Evolutionary conservation across 768 basidiomycete species (phyloP), one percentile per base, ranked within the genome.

Genomic region (Leucocoprinus sp.): DNA sequence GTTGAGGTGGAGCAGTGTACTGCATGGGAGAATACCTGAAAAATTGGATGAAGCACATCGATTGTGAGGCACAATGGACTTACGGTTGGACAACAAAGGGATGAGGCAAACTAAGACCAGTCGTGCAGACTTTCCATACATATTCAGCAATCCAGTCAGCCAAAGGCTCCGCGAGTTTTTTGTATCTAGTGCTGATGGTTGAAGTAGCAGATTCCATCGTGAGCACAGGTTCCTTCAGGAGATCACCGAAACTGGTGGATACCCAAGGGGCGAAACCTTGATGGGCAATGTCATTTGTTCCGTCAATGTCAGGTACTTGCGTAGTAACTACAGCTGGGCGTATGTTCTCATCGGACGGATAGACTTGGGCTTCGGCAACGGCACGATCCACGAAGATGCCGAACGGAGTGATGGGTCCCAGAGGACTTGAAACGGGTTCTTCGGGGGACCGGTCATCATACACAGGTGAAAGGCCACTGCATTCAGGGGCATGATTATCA

Each of bases 41-140:
- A 23, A 36, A 43, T 39, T 38, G 23, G 40, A 50, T 35, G 24
- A 47, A 37, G 37, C 40, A 43, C n/a, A 23, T 15, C 17, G 28
- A 40, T 29, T 23, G 22, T 45, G 42, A 38, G 22, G 28, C 58
- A 42, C 9, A 52, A 27, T 49, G 28, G 17, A 70, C 82, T 55
- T 67, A 88, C 86, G 60, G 65, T 37, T 76, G 65, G 49, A 67
- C 69, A 4, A 72, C 67, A 54, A 81, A 79, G 26, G 60, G 56
- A 7, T 71, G 54, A 3, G 81, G 76, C 42, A 87, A 64, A 53
- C 74, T 72, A 46, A 80, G 68, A 36, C 76, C 80, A n/a, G 80
- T 82, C 12, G 82, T 83, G 58, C 86, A 87, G 36, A 79, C 78
- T 59, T 84, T 86, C 87, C 87, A 90, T 12, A 87, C 78, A 57